Percentiles rank a stretch among this genome's conserved stretches.
phyloP scores from a whole-genome alignment of 2,329 filamentous ascomycete genomes.

The Arthroderma sp. region DNA sequence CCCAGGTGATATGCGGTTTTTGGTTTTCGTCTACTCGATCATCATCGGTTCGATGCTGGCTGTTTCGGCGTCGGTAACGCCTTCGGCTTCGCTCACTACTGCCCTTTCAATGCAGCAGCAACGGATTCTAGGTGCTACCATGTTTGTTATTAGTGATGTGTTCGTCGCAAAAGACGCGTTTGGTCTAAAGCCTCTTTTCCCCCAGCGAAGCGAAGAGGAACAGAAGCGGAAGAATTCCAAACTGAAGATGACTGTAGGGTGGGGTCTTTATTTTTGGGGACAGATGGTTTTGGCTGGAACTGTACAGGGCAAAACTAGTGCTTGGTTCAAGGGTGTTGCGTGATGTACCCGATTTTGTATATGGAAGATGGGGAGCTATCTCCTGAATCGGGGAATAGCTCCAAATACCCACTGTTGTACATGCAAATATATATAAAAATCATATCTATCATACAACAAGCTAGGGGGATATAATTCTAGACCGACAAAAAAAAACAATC shows the following conservation, averaged over 20 bases:
- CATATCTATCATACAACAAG: no score
- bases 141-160: conserved; percentile 21
- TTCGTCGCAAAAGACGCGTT: conserved; percentile 22
- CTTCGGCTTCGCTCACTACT: background rate
- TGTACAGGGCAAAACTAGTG: background rate
- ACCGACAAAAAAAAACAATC: no score
- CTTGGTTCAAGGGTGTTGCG: no score
- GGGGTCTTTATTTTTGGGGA: conserved; percentile 19
- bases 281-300: conserved; percentile 18
- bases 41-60: conserved; percentile 20
- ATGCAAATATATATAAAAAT: no score
- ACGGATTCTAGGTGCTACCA: conserved; percentile 16
- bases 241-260: conserved; percentile 11
- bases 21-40: conserved; percentile 15
- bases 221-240: conserved; percentile 8
- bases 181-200: conserved; percentile 5
- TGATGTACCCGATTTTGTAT: no score
- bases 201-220: conserved; percentile 1
- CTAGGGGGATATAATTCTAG: no score
- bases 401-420: no score
- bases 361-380: no score
- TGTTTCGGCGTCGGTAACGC: conserved; percentile 13
- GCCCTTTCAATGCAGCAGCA: conserved; percentile 11
- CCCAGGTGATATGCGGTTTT: conserved; percentile 14
- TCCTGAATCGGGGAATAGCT: no score